These are phyloP conservation scores for Potentilla sterilis DNA, from an alignment of 306 rosid species.

Conservation along the genomic window DNA sequence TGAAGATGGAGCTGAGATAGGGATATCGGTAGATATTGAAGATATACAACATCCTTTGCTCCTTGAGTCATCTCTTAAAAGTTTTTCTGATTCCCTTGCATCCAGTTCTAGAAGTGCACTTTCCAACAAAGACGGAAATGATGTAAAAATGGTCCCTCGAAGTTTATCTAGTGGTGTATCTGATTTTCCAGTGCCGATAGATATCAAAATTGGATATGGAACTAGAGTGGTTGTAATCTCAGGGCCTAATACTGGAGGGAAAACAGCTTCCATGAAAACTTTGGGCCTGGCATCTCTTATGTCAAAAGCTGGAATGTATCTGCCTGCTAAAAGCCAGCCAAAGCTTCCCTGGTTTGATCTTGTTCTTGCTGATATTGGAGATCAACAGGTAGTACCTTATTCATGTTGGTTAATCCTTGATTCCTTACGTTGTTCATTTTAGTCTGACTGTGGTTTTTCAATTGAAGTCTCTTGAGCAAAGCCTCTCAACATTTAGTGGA, in stretches of 20 bases:
- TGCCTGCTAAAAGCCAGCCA: conserved; percentile 78
- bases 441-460: conserved; percentile 45
- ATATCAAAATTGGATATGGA: conserved; percentile 66
- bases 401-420: conserved; percentile 31
- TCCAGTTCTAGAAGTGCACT: conserved; percentile 34
- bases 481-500: conserved; percentile 96
- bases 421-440: conserved; percentile 35
- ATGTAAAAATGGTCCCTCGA: conserved; percentile 20
- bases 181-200: conserved; percentile 82
- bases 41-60: conserved; percentile 78
- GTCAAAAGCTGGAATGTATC: conserved; percentile 96
- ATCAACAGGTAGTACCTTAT: conserved; percentile 76
- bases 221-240: conserved; percentile 90
- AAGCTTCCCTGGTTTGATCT: conserved; percentile 94
- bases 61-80: conserved; percentile 51
- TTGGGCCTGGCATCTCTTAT: conserved; percentile 87
- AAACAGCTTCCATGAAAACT: conserved; percentile 93
- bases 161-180: conserved; percentile 33
- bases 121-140: conserved; percentile 32
- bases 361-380: conserved; percentile 91
- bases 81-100: conserved; percentile 29
- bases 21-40: conserved; percentile 56
- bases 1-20: conserved; percentile 25
- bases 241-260: conserved; percentile 97
- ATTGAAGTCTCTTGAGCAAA: conserved; percentile 93